Evolutionary conservation across 106 monocot species (phyloP).

Genomic region (Acorus gramineus): DNA sequence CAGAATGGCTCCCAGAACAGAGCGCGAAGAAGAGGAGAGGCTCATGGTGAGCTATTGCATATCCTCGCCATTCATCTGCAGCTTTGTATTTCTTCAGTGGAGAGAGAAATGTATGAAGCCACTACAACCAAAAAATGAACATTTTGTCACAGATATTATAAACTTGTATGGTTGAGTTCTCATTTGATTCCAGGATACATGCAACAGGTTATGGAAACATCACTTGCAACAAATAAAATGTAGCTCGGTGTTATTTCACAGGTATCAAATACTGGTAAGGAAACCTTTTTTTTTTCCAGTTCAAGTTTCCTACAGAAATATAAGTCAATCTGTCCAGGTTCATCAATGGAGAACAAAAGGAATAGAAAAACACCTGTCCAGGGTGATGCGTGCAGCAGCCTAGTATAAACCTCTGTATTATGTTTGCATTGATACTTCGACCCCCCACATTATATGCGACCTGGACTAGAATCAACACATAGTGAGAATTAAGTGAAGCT

Average conservation of each 20-base stretch:
- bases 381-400: conserved; percentile 62
- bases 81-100: conserved; percentile 51
- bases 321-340: no score
- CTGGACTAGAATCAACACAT: conserved; percentile 20
- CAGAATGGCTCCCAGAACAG: conserved; percentile 93
- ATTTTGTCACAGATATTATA: neutral
- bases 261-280: no score
- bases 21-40: conserved; percentile 80
- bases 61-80: conserved; percentile 56
- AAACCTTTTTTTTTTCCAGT: no score
- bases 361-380: conserved; percentile 41
- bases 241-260: no score
- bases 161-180: no score
- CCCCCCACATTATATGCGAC: conserved; percentile 64
- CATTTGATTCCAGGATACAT: no score
- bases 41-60: conserved; percentile 59
- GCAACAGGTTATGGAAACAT: no score
- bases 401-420: conserved; percentile 61
- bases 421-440: conserved; percentile 43
- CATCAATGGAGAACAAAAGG: no score
- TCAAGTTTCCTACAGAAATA: no score
- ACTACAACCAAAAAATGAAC: conserved; percentile 20
- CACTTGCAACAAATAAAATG: no score
- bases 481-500: conserved; percentile 1
- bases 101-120: conserved; percentile 43